Evolutionary conservation across 2,329 filamentous ascomycete genomes (phyloP).

Genomic region (Venturia effusa): DNA sequence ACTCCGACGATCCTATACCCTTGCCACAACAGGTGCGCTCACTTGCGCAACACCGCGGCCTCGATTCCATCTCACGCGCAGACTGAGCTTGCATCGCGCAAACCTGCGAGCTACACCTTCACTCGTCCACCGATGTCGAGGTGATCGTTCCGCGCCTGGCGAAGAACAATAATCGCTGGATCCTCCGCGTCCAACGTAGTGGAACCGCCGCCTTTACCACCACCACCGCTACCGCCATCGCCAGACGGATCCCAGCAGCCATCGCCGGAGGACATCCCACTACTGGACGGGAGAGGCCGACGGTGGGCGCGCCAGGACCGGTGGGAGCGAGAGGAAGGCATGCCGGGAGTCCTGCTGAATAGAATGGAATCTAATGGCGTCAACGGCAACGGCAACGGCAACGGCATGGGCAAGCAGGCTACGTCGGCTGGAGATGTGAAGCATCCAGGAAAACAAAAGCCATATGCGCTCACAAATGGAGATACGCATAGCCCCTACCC

Average conservation of each 20-base stretch:
- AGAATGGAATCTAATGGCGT: conserved; percentile 34
- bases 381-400: conserved; percentile 26
- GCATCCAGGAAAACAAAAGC: neutral
- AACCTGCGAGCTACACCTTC: neutral
- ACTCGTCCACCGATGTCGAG: neutral
- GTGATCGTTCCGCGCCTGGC: neutral
- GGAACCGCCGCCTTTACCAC: neutral
- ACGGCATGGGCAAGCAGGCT: conserved; percentile 21
- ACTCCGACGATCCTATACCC: neutral
- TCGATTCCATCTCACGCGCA: neutral
- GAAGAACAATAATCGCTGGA: neutral
- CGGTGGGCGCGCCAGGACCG: conserved; percentile 13
- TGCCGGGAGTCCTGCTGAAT: conserved; percentile 35
- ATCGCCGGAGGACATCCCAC: neutral
- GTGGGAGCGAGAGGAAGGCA: conserved; percentile 21
- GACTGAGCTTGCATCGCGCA: neutral
- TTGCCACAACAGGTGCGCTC: neutral
- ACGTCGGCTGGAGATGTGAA: neutral
- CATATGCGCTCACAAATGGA: conserved; percentile 2
- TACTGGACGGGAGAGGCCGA: conserved; percentile 8
- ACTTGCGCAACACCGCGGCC: neutral
- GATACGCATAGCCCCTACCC: conserved; percentile 7
- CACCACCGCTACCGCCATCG: neutral
- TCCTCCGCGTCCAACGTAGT: neutral
- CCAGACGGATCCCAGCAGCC: neutral